Percentiles rank a stretch among this genome's conserved stretches.
phyloP scores from a whole-genome alignment of 2,329 filamentous ascomycete genomes.

The Exserohilum turcica region DNA sequence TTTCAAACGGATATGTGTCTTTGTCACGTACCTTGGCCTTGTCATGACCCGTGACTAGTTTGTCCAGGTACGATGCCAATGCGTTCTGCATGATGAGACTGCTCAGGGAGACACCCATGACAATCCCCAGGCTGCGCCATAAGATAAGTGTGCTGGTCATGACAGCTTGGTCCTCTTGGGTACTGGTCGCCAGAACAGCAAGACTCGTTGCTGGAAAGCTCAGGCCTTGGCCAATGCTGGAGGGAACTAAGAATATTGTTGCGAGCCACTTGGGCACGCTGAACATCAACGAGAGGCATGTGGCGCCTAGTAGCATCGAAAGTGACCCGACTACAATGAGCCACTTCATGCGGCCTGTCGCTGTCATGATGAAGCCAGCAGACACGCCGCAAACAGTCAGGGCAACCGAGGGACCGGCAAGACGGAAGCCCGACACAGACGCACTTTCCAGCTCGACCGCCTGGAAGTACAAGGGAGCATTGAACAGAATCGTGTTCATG shows the following conservation, averaged over 20 bases:
- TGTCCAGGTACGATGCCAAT: constrained; percentile 63
- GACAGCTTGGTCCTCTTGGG: constrained; percentile 53
- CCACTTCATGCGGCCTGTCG: constrained; percentile 51
- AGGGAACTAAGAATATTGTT: constrained; percentile 49
- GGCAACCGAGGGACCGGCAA: constrained; percentile 66
- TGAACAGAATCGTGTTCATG: constrained; percentile 66
- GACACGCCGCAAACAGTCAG: constrained; percentile 50
- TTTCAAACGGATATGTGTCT: not conserved
- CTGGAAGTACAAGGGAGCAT: constrained; percentile 71
- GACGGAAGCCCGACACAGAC: constrained; percentile 72
- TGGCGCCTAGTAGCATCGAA: constrained; percentile 45
- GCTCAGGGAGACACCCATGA: constrained; percentile 74
- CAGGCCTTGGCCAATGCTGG: constrained; percentile 50
- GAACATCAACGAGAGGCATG: constrained; percentile 46
- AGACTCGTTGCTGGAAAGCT: constrained; percentile 51
- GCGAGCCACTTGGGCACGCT: constrained; percentile 49
- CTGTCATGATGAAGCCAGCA: constrained; percentile 52
- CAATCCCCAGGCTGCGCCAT: constrained; percentile 72
- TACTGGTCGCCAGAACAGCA: constrained; percentile 50
- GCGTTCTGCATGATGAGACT: constrained; percentile 76
- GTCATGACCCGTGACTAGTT: constrained; percentile 62
- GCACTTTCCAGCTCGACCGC: constrained; percentile 61
- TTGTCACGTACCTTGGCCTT: constrained; percentile 55
- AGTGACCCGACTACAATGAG: constrained; percentile 49
- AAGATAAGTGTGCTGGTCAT: constrained; percentile 71